These are phyloP conservation scores for Xylaria acuta DNA, from an alignment of 495 filamentous ascomycete species.

Conservation along the genomic window DNA sequence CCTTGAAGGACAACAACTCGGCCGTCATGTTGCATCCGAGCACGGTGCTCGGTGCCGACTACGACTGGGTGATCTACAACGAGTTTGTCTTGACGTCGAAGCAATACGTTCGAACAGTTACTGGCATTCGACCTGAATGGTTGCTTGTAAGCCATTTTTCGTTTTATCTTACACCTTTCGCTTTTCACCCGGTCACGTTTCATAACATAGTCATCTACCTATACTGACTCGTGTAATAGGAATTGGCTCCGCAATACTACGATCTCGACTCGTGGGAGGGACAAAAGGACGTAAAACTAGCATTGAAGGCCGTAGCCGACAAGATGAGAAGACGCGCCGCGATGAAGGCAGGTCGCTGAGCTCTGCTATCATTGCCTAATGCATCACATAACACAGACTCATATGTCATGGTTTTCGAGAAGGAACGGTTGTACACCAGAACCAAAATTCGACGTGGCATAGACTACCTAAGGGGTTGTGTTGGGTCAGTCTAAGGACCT, in stretches of 20 bases:
- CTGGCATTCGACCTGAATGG: slow-evolving; percentile 78
- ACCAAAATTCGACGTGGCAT: neutral
- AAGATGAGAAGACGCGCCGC: slow-evolving; percentile 76
- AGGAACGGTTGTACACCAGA: neutral
- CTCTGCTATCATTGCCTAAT: neutral
- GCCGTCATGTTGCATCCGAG: slow-evolving; percentile 91
- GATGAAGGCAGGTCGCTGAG: slow-evolving; percentile 55
- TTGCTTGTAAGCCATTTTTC: slow-evolving; percentile 71
- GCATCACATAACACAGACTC: neutral
- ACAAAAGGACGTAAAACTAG: slow-evolving; percentile 83
- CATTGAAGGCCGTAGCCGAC: slow-evolving; percentile 75
- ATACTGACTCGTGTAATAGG: slow-evolving; percentile 47
- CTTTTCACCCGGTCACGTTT: neutral
- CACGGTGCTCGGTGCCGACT: slow-evolving; percentile 81
- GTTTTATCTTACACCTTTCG: neutral
- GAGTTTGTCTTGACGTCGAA: slow-evolving; percentile 98
- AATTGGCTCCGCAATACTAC: slow-evolving; percentile 93
- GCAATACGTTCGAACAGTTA: slow-evolving; percentile 81
- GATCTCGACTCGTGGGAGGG: slow-evolving; percentile 76
- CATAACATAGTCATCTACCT: neutral
- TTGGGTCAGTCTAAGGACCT: neutral
- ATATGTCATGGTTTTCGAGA: neutral
- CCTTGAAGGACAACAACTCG: slow-evolving; percentile 86
- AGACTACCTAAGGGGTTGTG: neutral
- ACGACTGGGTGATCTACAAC: slow-evolving; percentile 98